Evolutionary conservation across 805 yeast genomes (phyloP), one percentile per base, ranked within the genome.

Genomic region (Ogataea pini): DNA sequence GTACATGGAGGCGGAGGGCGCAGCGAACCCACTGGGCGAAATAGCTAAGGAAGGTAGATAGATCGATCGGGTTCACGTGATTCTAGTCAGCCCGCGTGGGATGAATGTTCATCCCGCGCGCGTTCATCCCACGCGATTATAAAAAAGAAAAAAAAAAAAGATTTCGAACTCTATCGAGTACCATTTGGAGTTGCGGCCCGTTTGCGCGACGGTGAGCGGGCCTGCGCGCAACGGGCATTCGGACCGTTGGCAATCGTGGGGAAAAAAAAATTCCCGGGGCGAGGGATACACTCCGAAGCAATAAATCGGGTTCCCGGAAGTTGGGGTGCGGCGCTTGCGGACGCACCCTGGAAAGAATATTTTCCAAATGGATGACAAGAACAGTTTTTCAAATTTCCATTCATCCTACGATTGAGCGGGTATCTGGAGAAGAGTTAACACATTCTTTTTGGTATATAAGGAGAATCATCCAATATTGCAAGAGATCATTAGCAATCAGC

Each of bases 241-340:
- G 32, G 32, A n/a, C 33, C 33, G 33, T 29, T 29, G 33, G 33
- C 36, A 9, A 14, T 32, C 36, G 20, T 17, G 36, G 36, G 20
- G 36, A 14, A 14, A 17, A 14, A 17, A 17, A 32, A 32, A 32
- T 17, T 17, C 18, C 36, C 36, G 36, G 36, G 36, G 20, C 12
- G n/a, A n/a, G 20, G 18, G 36, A 14, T 7, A 8, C 24, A 13
- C 37, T 19, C 37, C 22, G 10, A 17, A 12, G 14, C 17, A 20
- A 34, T n/a, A 4, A 17, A 17, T 17, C 37, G 37, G 37, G 37
- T 34, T 34, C 37, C 37, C 37, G 37, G 37, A 34, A 34, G 24
- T 34, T 9, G 37, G 37, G 22, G 37, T 34, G 37, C 37, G 37
- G 37, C 37, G 37, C 37, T 34, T 34, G 10, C 9, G n/a, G 37